These are phyloP conservation scores for Ramaria sp. DNA, from an alignment of 768 basidiomycete genomes.

Conservation along the genomic window DNA sequence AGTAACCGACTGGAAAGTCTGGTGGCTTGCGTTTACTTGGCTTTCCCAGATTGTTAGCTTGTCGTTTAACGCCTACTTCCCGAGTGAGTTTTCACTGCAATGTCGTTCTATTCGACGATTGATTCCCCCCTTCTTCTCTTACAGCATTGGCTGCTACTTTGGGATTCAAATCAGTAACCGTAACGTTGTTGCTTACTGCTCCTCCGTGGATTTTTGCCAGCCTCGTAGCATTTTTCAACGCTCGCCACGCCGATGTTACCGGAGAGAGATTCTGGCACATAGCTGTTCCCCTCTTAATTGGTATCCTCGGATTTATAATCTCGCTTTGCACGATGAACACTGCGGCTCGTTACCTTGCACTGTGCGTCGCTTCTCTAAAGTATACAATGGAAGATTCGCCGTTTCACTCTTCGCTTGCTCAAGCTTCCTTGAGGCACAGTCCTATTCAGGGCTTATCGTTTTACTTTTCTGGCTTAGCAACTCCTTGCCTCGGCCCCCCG, in stretches of 20 bases:
- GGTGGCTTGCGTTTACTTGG: constrained; percentile 25
- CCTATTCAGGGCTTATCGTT: constrained; percentile 21
- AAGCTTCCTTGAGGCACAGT: constrained; percentile 18
- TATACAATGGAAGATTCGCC: background rate
- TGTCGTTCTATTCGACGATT: background rate
- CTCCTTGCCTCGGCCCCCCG: constrained; percentile 32
- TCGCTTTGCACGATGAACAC: constrained; percentile 19
- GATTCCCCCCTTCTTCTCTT: background rate
- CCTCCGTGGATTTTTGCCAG: constrained; percentile 27
- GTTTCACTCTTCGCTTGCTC: background rate
- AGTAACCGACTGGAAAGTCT: constrained; percentile 31
- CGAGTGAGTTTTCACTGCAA: constrained; percentile 11
- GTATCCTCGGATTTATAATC: constrained; percentile 26
- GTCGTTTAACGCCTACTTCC: constrained; percentile 24
- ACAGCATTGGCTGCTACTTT: constrained; percentile 23
- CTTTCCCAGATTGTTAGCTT: constrained; percentile 22
- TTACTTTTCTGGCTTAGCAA: constrained; percentile 25
- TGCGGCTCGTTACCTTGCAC: constrained; percentile 21
- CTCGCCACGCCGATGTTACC: constrained; percentile 28
- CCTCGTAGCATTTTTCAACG: constrained; percentile 23
- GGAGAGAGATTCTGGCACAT: constrained; percentile 32
- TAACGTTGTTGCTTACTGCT: constrained; percentile 30
- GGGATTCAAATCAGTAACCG: constrained; percentile 22
- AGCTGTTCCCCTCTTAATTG: constrained; percentile 21
- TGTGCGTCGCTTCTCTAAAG: constrained; percentile 7